Evolutionary conservation across 345 rosid species (phyloP).

Genomic region (Xanthoceras sorbifolium): DNA sequence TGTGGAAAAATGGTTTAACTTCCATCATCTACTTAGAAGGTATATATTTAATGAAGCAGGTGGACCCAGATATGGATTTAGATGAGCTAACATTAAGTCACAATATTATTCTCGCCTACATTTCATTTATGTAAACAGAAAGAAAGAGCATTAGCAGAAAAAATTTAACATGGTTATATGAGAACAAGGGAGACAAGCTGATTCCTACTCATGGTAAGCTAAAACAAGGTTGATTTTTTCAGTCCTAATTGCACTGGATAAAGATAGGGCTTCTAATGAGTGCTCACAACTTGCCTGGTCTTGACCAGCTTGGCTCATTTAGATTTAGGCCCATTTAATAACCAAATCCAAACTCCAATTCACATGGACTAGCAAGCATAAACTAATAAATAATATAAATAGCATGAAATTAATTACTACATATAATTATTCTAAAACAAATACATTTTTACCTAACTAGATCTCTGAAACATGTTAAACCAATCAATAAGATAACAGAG

Average conservation of each 20-base stretch:
- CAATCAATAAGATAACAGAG: neutral
- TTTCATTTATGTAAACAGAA: neutral
- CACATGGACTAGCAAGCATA: neutral
- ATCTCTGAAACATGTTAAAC: neutral
- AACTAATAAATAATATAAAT: neutral
- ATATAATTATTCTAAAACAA: neutral
- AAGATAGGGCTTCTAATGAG: neutral
- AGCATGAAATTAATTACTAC: neutral
- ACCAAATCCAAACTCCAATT: neutral
- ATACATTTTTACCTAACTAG: neutral
- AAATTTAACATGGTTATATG: neutral
- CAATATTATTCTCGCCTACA: neutral
- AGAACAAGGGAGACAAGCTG: constrained; percentile 3
- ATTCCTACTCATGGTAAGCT: neutral
- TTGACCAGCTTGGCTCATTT: neutral
- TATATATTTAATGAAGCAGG: neutral
- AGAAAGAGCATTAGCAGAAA: neutral
- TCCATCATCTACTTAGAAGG: neutral
- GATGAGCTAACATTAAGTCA: neutral
- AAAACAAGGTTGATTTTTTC: neutral
- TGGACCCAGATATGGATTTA: neutral
- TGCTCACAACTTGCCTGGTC: neutral
- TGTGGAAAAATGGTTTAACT: neutral
- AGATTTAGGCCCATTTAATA: neutral
- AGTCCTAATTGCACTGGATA: neutral